Base-by-base conservation (phyloP, 2,329 filamentous ascomycete genomes). In the Apiospora sp. region DNA sequence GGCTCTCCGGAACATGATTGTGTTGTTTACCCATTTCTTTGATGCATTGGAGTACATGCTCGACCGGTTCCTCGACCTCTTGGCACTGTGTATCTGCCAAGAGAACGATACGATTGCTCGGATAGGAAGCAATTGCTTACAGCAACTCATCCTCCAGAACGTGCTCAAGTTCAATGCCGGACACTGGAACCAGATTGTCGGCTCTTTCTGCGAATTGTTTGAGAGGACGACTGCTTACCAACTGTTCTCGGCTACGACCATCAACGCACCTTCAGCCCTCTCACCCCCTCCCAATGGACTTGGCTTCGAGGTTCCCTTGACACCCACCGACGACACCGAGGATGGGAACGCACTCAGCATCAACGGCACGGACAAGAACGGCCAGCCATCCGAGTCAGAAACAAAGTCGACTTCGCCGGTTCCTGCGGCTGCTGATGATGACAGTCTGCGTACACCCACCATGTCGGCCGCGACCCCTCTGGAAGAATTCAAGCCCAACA, bases 31-130 rank as follows among this genome's bases (percentile, higher is more conserved):
- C 0, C 97, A 99, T 83, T 99, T 98, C 83, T 99, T 99, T 76
- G 94, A 97, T 73, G 92, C 95, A 0, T 86, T 99, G 13, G 95
- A 98, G 83, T 97, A 98, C 81, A 99, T 99, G 96, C 89, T 99
- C 24, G 95, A 98, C 82, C 90, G 96, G n/a, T 98, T 99, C 82
- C 85, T 99, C 49, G 96, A 98, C 82, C 89, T 99, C 27, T 86
- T 99, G 14, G 95, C 94, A 4, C 89, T 99, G 14, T 99, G 96
- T 81, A 99, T 99, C 75, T 98, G 96, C 81, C 96, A 99, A 82
- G 96, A 99, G 81, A 99, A 99, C 78, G 96, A 99, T 79, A 99
- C 97, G 0, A 96, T 99, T 76, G 97, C 96, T 3, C 91, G 97
- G 34, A 99, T 99, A 78, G 96, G 96, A 70, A 98, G 96, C 85